Percentiles rank a stretch among this genome's conserved stretches.
Evolutionary conservation across 2,329 filamentous ascomycete species (phyloP).

Genomic region (Cercospora zeae-maydis): DNA sequence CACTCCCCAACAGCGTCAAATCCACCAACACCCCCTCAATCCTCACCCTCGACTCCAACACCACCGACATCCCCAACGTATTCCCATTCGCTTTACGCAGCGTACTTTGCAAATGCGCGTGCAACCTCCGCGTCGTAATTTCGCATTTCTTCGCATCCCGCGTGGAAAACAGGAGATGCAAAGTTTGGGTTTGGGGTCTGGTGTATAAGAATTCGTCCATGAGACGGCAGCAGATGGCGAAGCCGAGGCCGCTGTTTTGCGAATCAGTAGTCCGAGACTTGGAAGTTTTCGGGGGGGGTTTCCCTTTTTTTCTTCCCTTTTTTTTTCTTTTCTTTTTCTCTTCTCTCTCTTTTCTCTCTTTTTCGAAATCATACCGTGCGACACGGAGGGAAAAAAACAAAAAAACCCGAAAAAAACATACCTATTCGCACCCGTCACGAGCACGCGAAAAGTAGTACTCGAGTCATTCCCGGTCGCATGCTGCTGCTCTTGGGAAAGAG

Average conservation of each 20-base stretch:
- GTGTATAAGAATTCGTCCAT: constrained; percentile 83
- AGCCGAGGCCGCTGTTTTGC: constrained; percentile 78
- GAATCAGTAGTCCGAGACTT: no score
- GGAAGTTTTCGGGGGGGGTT: no score
- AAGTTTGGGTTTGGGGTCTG: constrained; percentile 62
- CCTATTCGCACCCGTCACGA: constrained; percentile 87
- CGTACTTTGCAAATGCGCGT: constrained; percentile 54
- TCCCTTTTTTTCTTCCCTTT: no score
- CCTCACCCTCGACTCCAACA: constrained; percentile 45
- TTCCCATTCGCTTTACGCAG: constrained; percentile 36
- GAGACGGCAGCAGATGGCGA: constrained; percentile 75
- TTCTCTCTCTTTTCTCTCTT: no score
- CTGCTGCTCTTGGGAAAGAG: neutral
- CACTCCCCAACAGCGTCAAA: constrained; percentile 53
- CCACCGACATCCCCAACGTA: constrained; percentile 39
- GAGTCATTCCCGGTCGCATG: neutral
- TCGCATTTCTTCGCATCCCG: constrained; percentile 70
- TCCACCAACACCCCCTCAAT: constrained; percentile 58
- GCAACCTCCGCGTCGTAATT: constrained; percentile 59
- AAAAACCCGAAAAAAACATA: constrained; percentile 38
- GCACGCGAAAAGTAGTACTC: constrained; percentile 47
- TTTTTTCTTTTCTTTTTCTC: neutral
- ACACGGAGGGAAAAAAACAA: no score
- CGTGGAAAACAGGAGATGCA: constrained; percentile 81
- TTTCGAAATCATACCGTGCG: no score